Conservation (phyloP, 2,329 filamentous ascomycete species). For the Graphilbum sp. region DNA sequence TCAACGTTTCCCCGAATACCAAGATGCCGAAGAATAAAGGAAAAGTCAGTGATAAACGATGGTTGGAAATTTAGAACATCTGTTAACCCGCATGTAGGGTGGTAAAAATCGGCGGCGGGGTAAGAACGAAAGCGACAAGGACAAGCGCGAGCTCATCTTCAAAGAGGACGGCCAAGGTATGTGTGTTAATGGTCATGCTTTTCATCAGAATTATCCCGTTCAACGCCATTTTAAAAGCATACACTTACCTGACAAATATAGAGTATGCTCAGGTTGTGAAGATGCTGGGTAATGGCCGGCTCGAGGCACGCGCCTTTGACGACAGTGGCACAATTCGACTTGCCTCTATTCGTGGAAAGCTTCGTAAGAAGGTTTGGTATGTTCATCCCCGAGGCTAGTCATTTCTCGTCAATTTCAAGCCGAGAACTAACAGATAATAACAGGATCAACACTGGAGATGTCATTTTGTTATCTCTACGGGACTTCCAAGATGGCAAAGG, state of each 20-base stretch:
- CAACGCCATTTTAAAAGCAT: no score
- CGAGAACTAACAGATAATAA: conserved; percentile 24
- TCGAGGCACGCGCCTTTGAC: conserved; percentile 83
- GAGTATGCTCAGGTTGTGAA: conserved; percentile 54
- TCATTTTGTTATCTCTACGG: conserved; percentile 66
- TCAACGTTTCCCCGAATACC: no score
- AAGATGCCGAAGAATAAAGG: conserved; percentile 99
- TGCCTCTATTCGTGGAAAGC: conserved; percentile 65
- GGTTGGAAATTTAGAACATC: no score
- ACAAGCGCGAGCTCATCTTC: conserved; percentile 97
- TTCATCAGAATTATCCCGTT: no score
- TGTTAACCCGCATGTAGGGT: conserved; percentile 39
- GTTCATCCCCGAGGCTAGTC: background rate
- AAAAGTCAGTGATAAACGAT: conserved; percentile 59
- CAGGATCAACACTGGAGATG: conserved; percentile 67
- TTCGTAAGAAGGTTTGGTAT: conserved; percentile 94
- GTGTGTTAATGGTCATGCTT: background rate
- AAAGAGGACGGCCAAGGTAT: conserved; percentile 83
- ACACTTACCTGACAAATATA: no score
- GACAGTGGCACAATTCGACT: conserved; percentile 70
- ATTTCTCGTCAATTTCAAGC: no score
- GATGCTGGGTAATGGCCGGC: conserved; percentile 47
- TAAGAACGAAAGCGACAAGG: conserved; percentile 98
- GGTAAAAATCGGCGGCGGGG: conserved; percentile 97
- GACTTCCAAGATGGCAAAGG: conserved; percentile 85